Percentiles rank a stretch among this genome's conserved stretches.
phyloP scores from a whole-genome alignment of 495 filamentous ascomycete species.

The Xylaria grammica region DNA sequence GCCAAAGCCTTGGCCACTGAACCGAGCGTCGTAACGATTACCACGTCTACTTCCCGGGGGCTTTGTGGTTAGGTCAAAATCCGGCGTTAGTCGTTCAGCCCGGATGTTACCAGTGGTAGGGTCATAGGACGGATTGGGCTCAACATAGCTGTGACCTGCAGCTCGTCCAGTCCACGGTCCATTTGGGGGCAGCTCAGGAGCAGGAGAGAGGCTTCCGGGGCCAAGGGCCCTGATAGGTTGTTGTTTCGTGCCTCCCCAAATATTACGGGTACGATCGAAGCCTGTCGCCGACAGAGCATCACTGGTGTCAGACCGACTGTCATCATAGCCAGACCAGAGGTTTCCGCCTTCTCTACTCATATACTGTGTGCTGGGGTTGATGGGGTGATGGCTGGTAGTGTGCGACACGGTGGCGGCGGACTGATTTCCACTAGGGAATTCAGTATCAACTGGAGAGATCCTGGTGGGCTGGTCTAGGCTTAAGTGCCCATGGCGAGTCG shows the following conservation, averaged over 20 bases:
- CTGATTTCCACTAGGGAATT: constrained; percentile 32
- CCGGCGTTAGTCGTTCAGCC: constrained; percentile 49
- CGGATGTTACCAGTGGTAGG: constrained; percentile 45
- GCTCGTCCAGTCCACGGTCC: constrained; percentile 47
- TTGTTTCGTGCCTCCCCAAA: constrained; percentile 61
- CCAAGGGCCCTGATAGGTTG: constrained; percentile 36
- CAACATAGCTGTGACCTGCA: constrained; percentile 38
- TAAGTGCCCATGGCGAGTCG: constrained; percentile 66
- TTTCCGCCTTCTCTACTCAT: constrained; percentile 57
- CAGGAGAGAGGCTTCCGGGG: constrained; percentile 42
- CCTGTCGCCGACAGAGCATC: constrained; percentile 65
- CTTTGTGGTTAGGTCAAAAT: constrained; percentile 49
- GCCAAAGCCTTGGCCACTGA: constrained; percentile 31
- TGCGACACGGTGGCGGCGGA: constrained; percentile 30
- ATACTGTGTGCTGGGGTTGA: constrained; percentile 58
- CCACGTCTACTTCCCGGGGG: constrained; percentile 42
- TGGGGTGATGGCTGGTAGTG: constrained; percentile 40
- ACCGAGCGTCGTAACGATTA: constrained; percentile 52
- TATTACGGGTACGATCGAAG: constrained; percentile 64
- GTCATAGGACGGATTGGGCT: constrained; percentile 36
- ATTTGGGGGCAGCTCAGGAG: constrained; percentile 41
- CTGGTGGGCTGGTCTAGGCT: constrained; percentile 27
- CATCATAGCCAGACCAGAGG: constrained; percentile 68
- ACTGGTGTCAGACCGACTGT: constrained; percentile 67
- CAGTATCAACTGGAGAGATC: constrained; percentile 42